A percentile compares a stretch with the other conserved stretches of the same genome.
phyloP scores from a whole-genome alignment of 2,329 filamentous ascomycete genomes.

The Penicillium vulpinum region DNA sequence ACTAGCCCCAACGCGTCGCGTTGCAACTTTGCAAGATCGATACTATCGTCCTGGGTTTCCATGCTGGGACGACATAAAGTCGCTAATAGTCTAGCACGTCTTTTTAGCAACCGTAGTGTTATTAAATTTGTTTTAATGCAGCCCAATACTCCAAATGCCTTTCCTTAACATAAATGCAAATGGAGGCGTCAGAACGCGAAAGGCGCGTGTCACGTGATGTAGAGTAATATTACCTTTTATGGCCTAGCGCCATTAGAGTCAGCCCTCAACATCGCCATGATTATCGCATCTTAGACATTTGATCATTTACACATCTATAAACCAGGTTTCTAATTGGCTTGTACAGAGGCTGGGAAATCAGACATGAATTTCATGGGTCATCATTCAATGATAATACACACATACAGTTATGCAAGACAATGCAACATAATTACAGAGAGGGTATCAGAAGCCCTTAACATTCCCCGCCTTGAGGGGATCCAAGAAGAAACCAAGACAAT shows the following conservation, averaged over 20 bases:
- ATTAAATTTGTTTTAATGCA: no score
- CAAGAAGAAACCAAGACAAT: conserved; percentile 7
- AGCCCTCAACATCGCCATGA: neutral
- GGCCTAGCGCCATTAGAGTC: conserved; percentile 14
- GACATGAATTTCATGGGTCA: neutral
- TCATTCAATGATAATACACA: neutral
- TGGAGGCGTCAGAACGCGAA: conserved; percentile 7
- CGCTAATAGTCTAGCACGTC: neutral
- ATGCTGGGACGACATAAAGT: neutral
- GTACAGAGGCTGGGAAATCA: neutral
- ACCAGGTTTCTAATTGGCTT: neutral
- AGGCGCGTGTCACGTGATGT: conserved; percentile 36
- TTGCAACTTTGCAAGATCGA: conserved; percentile 43
- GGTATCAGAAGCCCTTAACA: conserved; percentile 26
- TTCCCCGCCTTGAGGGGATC: neutral
- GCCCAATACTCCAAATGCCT: neutral
- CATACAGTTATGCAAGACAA: neutral
- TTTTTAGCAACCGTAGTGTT: no score
- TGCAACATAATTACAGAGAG: conserved; percentile 3
- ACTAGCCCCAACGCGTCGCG: conserved; percentile 44
- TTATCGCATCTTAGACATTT: neutral
- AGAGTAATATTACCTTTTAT: conserved; percentile 28
- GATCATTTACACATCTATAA: neutral
- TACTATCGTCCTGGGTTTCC: conserved; percentile 32
- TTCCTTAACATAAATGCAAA: neutral